phyloP scores from a whole-genome alignment of 164 flowering plant genomes.

The Magnolia kwangsiensis region DNA sequence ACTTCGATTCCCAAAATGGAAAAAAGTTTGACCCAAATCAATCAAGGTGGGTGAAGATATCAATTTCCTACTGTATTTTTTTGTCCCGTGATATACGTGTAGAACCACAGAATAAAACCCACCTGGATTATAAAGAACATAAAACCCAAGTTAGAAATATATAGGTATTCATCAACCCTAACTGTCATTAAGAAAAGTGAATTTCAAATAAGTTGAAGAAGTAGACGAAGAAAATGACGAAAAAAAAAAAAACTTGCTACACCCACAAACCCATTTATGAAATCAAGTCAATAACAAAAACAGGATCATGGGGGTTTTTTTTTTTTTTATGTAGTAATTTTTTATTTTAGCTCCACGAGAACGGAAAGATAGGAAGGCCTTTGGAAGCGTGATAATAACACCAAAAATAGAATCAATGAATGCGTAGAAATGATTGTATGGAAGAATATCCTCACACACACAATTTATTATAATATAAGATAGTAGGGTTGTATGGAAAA shows the following conservation, averaged over 20 bases:
- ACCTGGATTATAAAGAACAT: neutral
- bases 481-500: neutral
- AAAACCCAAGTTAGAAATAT: neutral
- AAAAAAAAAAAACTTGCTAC: no score
- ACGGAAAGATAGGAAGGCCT: neutral
- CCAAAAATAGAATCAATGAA: conserved; percentile 8
- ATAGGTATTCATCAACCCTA: neutral
- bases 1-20: neutral
- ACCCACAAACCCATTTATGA: neutral
- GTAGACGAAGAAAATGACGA: no score
- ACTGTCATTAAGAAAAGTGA: no score
- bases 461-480: neutral
- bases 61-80: neutral
- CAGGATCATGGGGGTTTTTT: no score
- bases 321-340: neutral
- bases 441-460: conserved; percentile 19
- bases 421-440: conserved; percentile 15
- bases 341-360: neutral
- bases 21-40: neutral
- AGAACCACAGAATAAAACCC: neutral
- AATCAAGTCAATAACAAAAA: no score
- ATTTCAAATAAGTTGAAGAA: no score
- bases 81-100: neutral
- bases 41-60: neutral
- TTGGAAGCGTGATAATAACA: neutral